Evolutionary conservation across 2,329 filamentous ascomycete species (phyloP).

Genomic region (Fusarium sp.): DNA sequence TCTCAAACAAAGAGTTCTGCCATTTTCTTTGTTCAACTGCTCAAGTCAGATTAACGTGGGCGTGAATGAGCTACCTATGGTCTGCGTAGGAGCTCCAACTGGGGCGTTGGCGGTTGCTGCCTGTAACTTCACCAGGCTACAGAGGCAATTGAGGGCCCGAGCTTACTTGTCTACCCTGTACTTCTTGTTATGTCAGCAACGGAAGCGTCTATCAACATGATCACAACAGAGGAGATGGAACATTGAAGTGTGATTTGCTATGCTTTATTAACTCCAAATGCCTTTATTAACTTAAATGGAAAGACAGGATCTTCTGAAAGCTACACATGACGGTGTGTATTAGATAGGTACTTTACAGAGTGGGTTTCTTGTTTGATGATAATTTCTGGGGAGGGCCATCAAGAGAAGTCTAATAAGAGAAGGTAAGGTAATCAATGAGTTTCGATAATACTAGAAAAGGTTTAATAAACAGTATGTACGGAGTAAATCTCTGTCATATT

Average conservation of each 20-base stretch:
- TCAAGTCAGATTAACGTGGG: not conserved
- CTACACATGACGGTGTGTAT: not conserved
- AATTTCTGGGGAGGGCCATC: not conserved
- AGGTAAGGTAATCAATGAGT: not conserved
- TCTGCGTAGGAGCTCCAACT: constrained; percentile 6
- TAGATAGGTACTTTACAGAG: too few species aligned
- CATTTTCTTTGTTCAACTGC: not conserved
- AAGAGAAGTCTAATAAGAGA: not conserved
- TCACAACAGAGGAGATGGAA: not conserved
- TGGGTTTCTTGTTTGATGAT: not conserved
- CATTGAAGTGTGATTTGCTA: not conserved
- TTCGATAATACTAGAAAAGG: not conserved
- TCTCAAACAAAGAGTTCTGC: not conserved
- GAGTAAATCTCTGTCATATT: not conserved
- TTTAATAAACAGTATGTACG: too few species aligned
- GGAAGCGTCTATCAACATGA: not conserved
- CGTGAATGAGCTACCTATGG: not conserved
- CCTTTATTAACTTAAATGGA: not conserved
- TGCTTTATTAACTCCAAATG: not conserved
- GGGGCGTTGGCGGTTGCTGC: constrained; percentile 25
- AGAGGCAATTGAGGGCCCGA: constrained; percentile 14
- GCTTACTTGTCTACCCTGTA: not conserved
- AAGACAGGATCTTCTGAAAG: not conserved
- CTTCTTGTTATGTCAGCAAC: constrained; percentile 5
- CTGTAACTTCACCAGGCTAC: constrained; percentile 15